A percentile compares a stretch with the other conserved stretches of the same genome.
Evolutionary conservation across 371 early-diverging fungal genomes (phyloP).

Genomic region (Choanephora cucurbitarum): DNA sequence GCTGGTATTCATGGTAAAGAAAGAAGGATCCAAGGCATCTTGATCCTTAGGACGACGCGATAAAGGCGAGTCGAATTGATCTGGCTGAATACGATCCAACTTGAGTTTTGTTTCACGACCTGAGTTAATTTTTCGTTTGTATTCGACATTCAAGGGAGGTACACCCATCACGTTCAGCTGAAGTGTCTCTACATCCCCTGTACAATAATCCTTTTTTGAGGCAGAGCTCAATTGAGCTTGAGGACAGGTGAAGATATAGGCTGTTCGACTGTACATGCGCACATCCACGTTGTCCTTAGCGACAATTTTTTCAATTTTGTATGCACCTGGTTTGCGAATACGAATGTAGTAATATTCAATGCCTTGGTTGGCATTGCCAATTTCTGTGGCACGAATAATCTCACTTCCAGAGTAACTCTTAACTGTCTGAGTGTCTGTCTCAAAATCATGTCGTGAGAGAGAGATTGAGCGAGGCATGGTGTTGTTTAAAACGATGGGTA

Average conservation of each 20-base stretch:
- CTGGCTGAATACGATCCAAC: slow-evolving; percentile 47
- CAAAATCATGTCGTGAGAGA: slow-evolving; percentile 48
- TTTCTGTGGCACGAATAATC: slow-evolving; percentile 44
- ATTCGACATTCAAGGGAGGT: slow-evolving; percentile 43
- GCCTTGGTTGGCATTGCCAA: slow-evolving; percentile 37
- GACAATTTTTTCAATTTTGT: slow-evolving; percentile 40
- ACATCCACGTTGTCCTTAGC: slow-evolving; percentile 44
- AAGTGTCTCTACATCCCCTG: slow-evolving; percentile 36
- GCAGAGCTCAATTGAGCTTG: slow-evolving; percentile 31
- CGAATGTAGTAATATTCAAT: slow-evolving; percentile 43
- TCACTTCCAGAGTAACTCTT: slow-evolving; percentile 25
- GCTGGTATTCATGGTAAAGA: slow-evolving; percentile 22
- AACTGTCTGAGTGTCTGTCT: slow-evolving; percentile 20
- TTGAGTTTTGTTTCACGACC: slow-evolving; percentile 10
- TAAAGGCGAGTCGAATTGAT: slow-evolving; percentile 37
- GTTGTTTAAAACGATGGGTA: slow-evolving; percentile 53
- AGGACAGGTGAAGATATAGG: slow-evolving; percentile 48
- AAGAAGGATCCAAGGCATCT: slow-evolving; percentile 24
- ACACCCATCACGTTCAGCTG: slow-evolving; percentile 43
- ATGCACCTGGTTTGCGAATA: slow-evolving; percentile 40
- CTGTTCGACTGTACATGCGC: slow-evolving; percentile 31
- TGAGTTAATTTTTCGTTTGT: slow-evolving; percentile 20
- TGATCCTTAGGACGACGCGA: slow-evolving; percentile 21
- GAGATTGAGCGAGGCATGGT: slow-evolving; percentile 42
- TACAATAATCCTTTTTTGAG: slow-evolving; percentile 29